Evolutionary conservation across 2,329 filamentous ascomycete species (phyloP), one percentile per base, ranked within the genome.

Genomic region (Penicillium sp.): DNA sequence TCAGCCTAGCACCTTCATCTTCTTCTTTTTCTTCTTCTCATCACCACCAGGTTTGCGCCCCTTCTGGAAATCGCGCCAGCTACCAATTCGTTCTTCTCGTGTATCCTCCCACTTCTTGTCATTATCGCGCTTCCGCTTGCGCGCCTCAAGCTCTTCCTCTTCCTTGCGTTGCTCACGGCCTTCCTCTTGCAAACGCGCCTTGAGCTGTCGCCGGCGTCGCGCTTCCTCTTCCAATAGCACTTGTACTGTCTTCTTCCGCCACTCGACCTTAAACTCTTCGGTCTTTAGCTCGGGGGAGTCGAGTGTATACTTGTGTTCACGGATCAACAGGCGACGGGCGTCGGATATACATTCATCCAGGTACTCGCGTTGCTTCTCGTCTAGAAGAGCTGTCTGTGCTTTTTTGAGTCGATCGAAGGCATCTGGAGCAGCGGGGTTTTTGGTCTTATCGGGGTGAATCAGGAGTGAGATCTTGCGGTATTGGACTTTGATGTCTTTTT

Each of bases 391-490:
- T 2, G 87, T 89, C 71, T 97, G 91, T 0, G 94, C 94, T 76
- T 97, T 97, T 70, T 96, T 96, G 28, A 99, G 83, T 10, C 93
- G 87, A 76, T 99, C 94, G 71, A 99, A 99, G 62, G 94, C 94
- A 68, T 97, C 94, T 4, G 94, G 93, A 0, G 94, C 94, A 46
- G 82, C 84, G 0, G 91, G 88, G 71, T 99, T 97, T 69, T 87
- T 87, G 54, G 94, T 97, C 76, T 99, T 99, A 80, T 99, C 94
- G 7, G 94, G 94, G 79, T 99, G 94, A 79, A 99, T 97, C 46
- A 99, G 86, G 55, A 99, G 87, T n/a, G 94, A 99, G 76, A 97
- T 97, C 68, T 91, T 92, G 80, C 94, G 92, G 78, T 97, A 99
- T 64, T 85, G 84, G 65, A 88, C 80, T 77, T 97, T 97, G 81